phyloP scores from a whole-genome alignment of 352 stramenopile genomes.

The Chrysophaeum taylorii region DNA sequence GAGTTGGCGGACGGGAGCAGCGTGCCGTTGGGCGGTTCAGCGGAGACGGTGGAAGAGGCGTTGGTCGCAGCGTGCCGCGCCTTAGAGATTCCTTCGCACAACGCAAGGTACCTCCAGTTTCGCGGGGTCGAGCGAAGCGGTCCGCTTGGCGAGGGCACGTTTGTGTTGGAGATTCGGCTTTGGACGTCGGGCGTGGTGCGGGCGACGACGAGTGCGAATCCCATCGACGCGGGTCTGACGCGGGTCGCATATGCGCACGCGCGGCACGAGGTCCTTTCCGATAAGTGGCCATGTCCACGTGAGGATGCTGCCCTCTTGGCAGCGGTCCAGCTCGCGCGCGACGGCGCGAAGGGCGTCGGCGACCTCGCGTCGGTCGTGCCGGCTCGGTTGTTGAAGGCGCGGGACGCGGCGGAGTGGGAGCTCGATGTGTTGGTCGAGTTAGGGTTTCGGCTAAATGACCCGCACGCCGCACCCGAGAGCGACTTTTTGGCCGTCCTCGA shows the following conservation, averaged over 20 bases:
- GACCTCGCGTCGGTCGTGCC: neutral
- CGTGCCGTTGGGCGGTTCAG: too few relatives aligned
- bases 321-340: constrained; percentile 3
- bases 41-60: too few relatives aligned
- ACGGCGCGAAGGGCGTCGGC: neutral
- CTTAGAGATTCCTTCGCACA: too few relatives aligned
- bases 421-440: neutral
- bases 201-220: neutral
- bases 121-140: too few relatives aligned
- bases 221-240: neutral
- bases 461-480: neutral
- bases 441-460: neutral
- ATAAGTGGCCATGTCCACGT: neutral
- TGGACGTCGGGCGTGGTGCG: neutral
- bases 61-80: too few relatives aligned
- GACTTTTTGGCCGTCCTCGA: constrained; percentile 9
- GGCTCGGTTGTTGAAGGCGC: neutral
- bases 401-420: neutral
- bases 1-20: too few relatives aligned
- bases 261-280: neutral
- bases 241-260: neutral
- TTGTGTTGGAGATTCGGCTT: constrained; percentile 1
- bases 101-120: too few relatives aligned
- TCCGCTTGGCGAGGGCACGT: too few relatives aligned
- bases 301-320: neutral